Evolutionary conservation across 768 basidiomycete genomes (phyloP).

Genomic region (Sarcomyxa edulis): DNA sequence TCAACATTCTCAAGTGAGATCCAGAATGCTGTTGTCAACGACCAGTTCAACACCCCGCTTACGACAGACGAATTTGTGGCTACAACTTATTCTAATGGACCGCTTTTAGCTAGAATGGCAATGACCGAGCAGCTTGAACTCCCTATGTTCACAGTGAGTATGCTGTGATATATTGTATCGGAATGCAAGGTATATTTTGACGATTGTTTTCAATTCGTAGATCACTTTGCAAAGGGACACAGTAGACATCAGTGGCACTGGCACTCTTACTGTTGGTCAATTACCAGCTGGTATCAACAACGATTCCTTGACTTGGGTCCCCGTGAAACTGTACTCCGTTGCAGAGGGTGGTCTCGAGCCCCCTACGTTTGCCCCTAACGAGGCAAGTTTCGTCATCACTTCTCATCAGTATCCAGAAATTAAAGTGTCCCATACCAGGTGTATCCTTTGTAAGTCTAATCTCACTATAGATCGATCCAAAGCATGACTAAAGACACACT

Average conservation of each 20-base stretch:
- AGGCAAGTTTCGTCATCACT: slow-evolving; percentile 33
- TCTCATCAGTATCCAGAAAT: slow-evolving; percentile 6
- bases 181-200: not conserved
- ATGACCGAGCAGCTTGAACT: slow-evolving; percentile 33
- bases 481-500: not conserved
- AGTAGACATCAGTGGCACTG: slow-evolving; percentile 51
- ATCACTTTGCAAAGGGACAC: slow-evolving; percentile 55
- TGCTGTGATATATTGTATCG: not conserved
- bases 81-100: slow-evolving; percentile 32
- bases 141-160: slow-evolving; percentile 45
- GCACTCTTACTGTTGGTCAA: slow-evolving; percentile 57
- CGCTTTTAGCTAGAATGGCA: slow-evolving; percentile 42
- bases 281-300: slow-evolving; percentile 51
- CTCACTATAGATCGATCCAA: not conserved
- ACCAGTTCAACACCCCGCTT: slow-evolving; percentile 13
- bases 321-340: slow-evolving; percentile 49
- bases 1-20: slow-evolving; percentile 27
- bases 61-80: slow-evolving; percentile 31
- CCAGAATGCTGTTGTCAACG: slow-evolving; percentile 24
- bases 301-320: slow-evolving; percentile 62
- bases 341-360: slow-evolving; percentile 52
- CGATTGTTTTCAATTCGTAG: slow-evolving; percentile 11
- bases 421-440: slow-evolving; percentile 19
- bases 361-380: slow-evolving; percentile 49
- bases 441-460: slow-evolving; percentile 29